phyloP scores from a whole-genome alignment of 2,329 filamentous ascomycete genomes.

The Lachnellula suecica region DNA sequence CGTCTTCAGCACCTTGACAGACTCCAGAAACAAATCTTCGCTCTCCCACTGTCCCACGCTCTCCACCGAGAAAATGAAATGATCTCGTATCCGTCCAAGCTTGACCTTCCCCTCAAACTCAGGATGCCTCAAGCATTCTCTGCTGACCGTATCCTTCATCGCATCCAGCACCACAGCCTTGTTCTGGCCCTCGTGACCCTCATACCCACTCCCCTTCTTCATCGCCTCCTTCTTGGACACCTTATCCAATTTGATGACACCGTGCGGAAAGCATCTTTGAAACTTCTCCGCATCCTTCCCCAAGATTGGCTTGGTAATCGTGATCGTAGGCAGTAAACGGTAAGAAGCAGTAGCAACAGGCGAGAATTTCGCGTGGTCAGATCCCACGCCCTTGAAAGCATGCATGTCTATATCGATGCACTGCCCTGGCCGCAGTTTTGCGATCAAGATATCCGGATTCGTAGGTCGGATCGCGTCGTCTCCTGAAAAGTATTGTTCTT shows the following conservation, averaged over 20 bases:
- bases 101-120: constrained; percentile 97
- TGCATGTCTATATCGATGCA: constrained; percentile 84
- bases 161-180: constrained; percentile 87
- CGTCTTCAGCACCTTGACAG: constrained; percentile 78
- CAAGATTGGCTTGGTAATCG: constrained; percentile 79
- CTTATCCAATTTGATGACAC: constrained; percentile 79
- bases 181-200: constrained; percentile 72
- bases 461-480: constrained; percentile 69
- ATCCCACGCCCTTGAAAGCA: constrained; percentile 90
- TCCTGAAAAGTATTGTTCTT: constrained; percentile 67
- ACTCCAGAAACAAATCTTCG: constrained; percentile 89
- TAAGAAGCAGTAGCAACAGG: constrained; percentile 95
- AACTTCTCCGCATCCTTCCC: constrained; percentile 89
- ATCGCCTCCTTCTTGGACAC: constrained; percentile 67
- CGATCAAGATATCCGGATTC: constrained; percentile 90
- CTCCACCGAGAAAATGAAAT: constrained; percentile 97
- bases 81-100: constrained; percentile 84
- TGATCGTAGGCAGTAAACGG: constrained; percentile 83
- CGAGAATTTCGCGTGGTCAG: constrained; percentile 95
- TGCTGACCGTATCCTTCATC: constrained; percentile 92
- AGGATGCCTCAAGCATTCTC: constrained; percentile 85
- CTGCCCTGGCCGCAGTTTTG: constrained; percentile 90
- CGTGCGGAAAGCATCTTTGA: constrained; percentile 80
- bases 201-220: constrained; percentile 61
- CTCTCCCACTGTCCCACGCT: constrained; percentile 94